Evolutionary conservation across 768 basidiomycete genomes (phyloP), one percentile per base, ranked within the genome.

Genomic region (Termitomyces sp.): DNA sequence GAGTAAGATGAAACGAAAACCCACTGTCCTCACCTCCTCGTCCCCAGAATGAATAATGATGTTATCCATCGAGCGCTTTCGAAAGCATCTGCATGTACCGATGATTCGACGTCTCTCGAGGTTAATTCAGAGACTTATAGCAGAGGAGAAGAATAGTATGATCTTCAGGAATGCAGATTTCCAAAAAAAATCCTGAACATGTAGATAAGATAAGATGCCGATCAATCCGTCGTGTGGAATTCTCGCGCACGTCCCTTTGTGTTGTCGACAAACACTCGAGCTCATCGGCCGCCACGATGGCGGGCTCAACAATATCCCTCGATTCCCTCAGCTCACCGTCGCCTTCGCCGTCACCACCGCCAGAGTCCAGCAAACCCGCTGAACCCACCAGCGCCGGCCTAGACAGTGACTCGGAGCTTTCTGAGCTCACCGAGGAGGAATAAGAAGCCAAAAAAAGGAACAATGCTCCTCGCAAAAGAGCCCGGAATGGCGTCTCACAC

Each of bases 401-500:
- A 60, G 83, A 85, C 73, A 77, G 70, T 34, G 88, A 83, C 69
- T 90, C 89, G 6, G 90, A 91, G 73, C 82, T 92, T 58, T 90
- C 89, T 42, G 90, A 90, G 68, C 83, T 92, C 68, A 91, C 89
- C 16, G 89, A 92, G 66, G 89, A 91, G 66, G 89, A 90, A 63
- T 82, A 86, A 62, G 86, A 87, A 64, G 63, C 69, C 49, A 71
- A 75, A 58, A 74, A 69, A 58, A 63, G 68, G 50, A 57, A 64
- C 29, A 60, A 62, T 21, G 48, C 58, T 53, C 68, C 63, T 53
- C 68, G 50, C 54, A 67, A 52, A 63, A 64, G 63, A 61, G 59
- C 49, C 49, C 57, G 48, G 40, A 59, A 60, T 44, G 57, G 47
- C 46, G 37, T 21, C 29, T 49, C 59, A 51, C 57, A 56, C 37